phyloP scores from a whole-genome alignment of 2,329 filamentous ascomycete species.

The Teratosphaeria epicoccoides region DNA sequence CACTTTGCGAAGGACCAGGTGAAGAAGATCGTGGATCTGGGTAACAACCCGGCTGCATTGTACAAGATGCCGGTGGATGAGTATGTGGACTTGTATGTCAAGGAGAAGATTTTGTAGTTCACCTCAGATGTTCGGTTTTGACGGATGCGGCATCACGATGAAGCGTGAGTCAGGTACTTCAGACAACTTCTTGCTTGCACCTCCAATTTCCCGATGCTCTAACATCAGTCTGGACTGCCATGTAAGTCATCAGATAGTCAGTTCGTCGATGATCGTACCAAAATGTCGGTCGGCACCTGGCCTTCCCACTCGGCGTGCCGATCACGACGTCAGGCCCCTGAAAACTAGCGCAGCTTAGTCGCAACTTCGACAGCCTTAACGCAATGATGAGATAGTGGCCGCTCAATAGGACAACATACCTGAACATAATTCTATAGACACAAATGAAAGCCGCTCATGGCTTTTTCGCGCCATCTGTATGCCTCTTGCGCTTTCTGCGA shows the following conservation, averaged over 20 bases:
- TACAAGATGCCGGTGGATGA: slow-evolving; percentile 78
- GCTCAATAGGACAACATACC: too few relatives aligned
- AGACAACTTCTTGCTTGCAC: too few relatives aligned
- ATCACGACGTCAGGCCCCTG: neutral
- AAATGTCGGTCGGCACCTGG: neutral
- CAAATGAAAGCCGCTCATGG: slow-evolving; percentile 19
- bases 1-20: slow-evolving; percentile 72
- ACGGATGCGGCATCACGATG: neutral
- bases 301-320: neutral
- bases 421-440: neutral
- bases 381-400: too few relatives aligned
- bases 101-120: slow-evolving; percentile 31
- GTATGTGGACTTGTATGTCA: slow-evolving; percentile 80
- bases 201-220: too few relatives aligned
- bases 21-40: slow-evolving; percentile 70
- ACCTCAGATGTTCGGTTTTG: too few relatives aligned
- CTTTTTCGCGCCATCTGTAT: slow-evolving; percentile 37
- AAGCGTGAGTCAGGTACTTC: too few relatives aligned
- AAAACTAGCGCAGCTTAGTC: neutral
- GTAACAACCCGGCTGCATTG: slow-evolving; percentile 62
- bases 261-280: too few relatives aligned
- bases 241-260: too few relatives aligned
- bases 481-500: slow-evolving; percentile 61
- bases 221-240: too few relatives aligned
- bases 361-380: too few relatives aligned